Evolutionary conservation across 768 basidiomycete genomes (phyloP).

Genomic region (Mycena haematopus): DNA sequence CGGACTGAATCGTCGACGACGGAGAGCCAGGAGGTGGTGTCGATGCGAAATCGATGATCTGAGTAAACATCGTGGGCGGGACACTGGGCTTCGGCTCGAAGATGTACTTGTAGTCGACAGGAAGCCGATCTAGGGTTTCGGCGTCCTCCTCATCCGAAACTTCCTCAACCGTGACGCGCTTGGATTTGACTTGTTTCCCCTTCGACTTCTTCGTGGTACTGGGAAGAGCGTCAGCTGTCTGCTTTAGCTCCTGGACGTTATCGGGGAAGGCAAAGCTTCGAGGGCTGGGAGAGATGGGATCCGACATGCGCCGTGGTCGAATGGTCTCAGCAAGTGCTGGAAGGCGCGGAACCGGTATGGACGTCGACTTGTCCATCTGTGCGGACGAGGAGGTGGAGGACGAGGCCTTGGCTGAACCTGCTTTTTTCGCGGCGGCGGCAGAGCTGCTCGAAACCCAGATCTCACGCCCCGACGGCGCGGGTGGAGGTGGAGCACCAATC

Average conservation of each 20-base stretch:
- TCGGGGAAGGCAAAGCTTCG: conserved; percentile 29
- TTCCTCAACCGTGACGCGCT: conserved; percentile 51
- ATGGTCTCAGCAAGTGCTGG: conserved; percentile 26
- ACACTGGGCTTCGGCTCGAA: conserved; percentile 51
- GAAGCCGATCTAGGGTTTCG: conserved; percentile 38
- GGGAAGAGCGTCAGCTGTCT: conserved; percentile 14
- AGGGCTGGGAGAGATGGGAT: conserved; percentile 37
- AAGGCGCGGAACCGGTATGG: conserved; percentile 26
- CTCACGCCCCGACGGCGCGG: conserved; percentile 1
- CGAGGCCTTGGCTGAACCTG: background rate
- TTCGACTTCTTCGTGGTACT: conserved; percentile 33
- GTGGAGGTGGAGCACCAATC: conserved; percentile 8
- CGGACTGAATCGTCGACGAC: background rate
- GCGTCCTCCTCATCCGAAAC: conserved; percentile 48
- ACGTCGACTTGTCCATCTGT: conserved; percentile 33
- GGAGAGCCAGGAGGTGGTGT: conserved; percentile 9
- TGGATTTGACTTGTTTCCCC: conserved; percentile 38
- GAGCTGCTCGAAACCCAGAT: conserved; percentile 23
- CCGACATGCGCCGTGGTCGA: conserved; percentile 38
- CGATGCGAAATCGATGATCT: conserved; percentile 39
- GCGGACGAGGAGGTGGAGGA: conserved; percentile 10
- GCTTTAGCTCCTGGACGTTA: conserved; percentile 15
- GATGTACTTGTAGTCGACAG: conserved; percentile 42
- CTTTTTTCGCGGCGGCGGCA: conserved; percentile 26
- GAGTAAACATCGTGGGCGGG: conserved; percentile 43